These are phyloP conservation scores for Phytophthora ohioensis DNA, from an alignment of 352 stramenopile species.

Conservation along the genomic window DNA sequence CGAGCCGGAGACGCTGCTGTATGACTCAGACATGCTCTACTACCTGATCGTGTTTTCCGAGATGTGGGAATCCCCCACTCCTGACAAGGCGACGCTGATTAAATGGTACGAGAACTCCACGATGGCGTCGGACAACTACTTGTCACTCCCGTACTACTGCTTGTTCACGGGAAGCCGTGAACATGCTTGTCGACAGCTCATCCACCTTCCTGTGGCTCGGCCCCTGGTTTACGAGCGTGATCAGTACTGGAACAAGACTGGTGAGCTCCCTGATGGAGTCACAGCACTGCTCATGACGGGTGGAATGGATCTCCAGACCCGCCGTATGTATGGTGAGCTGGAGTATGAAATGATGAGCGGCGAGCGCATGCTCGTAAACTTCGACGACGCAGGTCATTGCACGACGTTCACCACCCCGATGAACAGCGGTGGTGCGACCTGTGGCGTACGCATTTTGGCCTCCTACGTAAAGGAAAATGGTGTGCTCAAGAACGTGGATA, in stretches of 20 bases:
- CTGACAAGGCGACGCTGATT: conserved; percentile 60
- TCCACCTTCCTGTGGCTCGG: conserved; percentile 48
- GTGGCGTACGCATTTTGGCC: conserved; percentile 70
- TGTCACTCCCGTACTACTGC: conserved; percentile 78
- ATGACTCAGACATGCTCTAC: conserved; percentile 78
- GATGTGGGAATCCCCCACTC: conserved; percentile 73
- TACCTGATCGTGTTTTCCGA: conserved; percentile 84
- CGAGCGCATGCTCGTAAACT: conserved; percentile 71
- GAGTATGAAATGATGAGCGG: conserved; percentile 62
- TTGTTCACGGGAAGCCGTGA: conserved; percentile 75
- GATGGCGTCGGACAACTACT: conserved; percentile 78
- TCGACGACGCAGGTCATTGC: conserved; percentile 76
- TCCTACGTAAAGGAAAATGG: conserved; percentile 74
- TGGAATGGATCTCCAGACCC: conserved; percentile 66
- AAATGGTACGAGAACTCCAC: conserved; percentile 66
- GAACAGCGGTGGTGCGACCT: conserved; percentile 52
- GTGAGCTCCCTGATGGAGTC: conserved; percentile 46
- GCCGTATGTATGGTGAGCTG: conserved; percentile 53
- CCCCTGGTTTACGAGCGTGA: conserved; percentile 66
- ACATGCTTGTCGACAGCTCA: conserved; percentile 58
- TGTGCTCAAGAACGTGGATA: conserved; percentile 67
- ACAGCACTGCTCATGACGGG: conserved; percentile 66
- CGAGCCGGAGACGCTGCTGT: conserved; percentile 61
- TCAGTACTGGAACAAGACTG: conserved; percentile 76
- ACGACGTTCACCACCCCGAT: conserved; percentile 82